Evolutionary conservation across 2,329 filamentous ascomycete genomes (phyloP), one percentile per base, ranked within the genome.

Genomic region (Periconia macrospinosa): DNA sequence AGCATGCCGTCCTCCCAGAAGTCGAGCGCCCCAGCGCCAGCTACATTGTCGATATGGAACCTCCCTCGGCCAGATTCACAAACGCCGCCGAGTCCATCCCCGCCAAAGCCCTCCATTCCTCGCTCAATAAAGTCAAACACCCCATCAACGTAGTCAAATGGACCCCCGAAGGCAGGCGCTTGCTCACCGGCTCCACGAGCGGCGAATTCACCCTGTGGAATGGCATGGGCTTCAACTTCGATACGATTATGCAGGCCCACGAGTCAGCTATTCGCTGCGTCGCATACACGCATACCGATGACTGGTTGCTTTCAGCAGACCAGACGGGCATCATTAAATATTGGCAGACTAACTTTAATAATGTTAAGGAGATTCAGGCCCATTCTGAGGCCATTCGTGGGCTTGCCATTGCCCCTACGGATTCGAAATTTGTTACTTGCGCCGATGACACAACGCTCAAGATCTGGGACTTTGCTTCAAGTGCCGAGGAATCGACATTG

Each of bases 181-280:
- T 99, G 52, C 82, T 99, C 70, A 97, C 94, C 0, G 94, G 92
- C 19, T 96, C 92, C 0, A 96, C 92, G 62, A 97, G 93, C 72
- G 94, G 94, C 68, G 94, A 99, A 73, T 99, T 99, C 68, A 99
- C 95, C 40, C 77, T 99, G 3, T 99, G 94, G 94, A 99, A 99
- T 72, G 94, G 94, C 58, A 97, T 93, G 42, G 93, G 92, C 20
- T 99, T 99, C 83, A 97, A 99, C 75, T 99, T 99, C 66, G 94
- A 99, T 78, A 97, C 94, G 3, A 97, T 99, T 27, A 97, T 97
- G 90, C 92, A 96, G 74, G 93, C 93, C 40, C 93, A 97, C 74
- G 93, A 97, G 75, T 86, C 87, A 51, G 90, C 91, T 37, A 92
- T 96, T 60, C 85, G 91, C 63, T 87, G 89, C 10, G 81, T 92